Evolutionary conservation across 805 yeast genomes (phyloP), one percentile per base, ranked within the genome.

Genomic region (Candida qinlingensis): DNA sequence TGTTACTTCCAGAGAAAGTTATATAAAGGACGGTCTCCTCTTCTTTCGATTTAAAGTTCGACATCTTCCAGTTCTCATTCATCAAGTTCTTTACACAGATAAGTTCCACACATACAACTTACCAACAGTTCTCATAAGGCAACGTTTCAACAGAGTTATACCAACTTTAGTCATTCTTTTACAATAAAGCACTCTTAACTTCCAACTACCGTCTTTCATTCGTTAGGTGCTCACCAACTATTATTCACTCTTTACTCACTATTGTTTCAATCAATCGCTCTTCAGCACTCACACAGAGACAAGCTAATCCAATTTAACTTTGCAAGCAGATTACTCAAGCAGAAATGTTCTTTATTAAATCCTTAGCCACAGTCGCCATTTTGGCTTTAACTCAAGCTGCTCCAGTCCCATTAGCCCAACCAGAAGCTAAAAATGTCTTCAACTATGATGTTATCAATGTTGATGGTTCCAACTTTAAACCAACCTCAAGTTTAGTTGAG

Each of bases 91-190:
- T 19, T 31, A 2, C 34, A 8, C 34, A 31, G 34, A 31, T 11
- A 31, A 31, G 11, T 31, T 8, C 34, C 8, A 8, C 34, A 31
- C 11, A 31, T 31, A 31, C 34, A 19, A 19, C 19, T 19, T 19
- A 19, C 19, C 19, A 19, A 19, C 19, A 19, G 19, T 19, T 19
- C 19, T 19, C 27, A 37, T 37, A 6, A 37, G 9, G 39, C 39
- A 12, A 37, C 27, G 9, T 19, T 25, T 25, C 10, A 33, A 29
- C 36, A 12, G 37, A 44, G 46, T 38, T 37, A 37, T 19, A 42
- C 63, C 58, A 59, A 60, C 64, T 58, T 56, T 46, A 44, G 62
- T 60, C 63, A 46, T 49, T 59, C 64, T 31, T 55, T 58, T 40
- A 12, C 11, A 26, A 19, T 7, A 44, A 30, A 39, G 42, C 48